Evolutionary conservation across 2,329 filamentous ascomycete species (phyloP).

Genomic region (Aspergillus hiratsukae): DNA sequence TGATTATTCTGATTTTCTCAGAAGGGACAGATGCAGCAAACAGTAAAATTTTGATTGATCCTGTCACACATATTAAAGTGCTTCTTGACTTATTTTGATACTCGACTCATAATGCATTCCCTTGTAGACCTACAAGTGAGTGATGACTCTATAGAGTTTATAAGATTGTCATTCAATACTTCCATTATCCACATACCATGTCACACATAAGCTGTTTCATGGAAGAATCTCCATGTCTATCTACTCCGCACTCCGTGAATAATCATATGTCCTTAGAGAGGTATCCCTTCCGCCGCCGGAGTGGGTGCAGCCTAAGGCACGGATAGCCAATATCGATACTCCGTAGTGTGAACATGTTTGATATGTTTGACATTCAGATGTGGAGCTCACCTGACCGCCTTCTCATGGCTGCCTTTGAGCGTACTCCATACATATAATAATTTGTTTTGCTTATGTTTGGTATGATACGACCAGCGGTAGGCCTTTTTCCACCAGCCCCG

Average conservation of each 20-base stretch:
- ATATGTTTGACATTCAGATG: not conserved
- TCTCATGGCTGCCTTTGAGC: not conserved
- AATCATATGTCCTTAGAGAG: too few relatives aligned
- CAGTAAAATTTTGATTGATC: not conserved
- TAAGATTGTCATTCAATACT: not conserved
- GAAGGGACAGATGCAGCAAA: not conserved
- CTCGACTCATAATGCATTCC: not conserved
- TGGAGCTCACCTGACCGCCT: not conserved
- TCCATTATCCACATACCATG: not conserved
- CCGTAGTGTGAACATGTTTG: not conserved
- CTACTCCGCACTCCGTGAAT: too few relatives aligned
- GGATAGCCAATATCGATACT: too few relatives aligned
- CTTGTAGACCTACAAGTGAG: too few relatives aligned
- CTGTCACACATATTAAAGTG: not conserved
- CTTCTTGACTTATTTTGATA: not conserved
- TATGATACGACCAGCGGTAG: not conserved
- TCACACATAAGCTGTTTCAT: not conserved
- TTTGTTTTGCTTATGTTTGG: not conserved
- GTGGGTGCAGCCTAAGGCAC: too few relatives aligned
- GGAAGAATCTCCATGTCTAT: not conserved
- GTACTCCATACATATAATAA: not conserved
- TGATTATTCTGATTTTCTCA: too few relatives aligned
- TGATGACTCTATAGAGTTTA: not conserved
- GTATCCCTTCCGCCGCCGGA: too few relatives aligned
- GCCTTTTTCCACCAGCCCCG: not conserved